Base-by-base conservation (phyloP, 495 filamentous ascomycete genomes). In the Aspergillus saccharolyticus region DNA sequence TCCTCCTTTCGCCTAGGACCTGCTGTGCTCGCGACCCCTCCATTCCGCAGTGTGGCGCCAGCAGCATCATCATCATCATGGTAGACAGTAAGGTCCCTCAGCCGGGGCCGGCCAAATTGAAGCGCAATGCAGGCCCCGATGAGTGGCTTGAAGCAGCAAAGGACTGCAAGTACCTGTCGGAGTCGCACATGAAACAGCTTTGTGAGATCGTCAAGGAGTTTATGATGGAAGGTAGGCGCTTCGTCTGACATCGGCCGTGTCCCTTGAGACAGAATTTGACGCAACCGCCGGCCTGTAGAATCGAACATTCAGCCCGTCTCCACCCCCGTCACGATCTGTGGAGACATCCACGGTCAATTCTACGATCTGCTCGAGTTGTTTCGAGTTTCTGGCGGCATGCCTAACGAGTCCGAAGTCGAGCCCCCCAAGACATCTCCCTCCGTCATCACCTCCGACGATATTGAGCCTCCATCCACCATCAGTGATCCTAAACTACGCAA, bases 151-250 rank as follows among this genome's bases (percentile, higher is more conserved):
- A 91, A 66, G 87, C 89, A 63, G 94, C 94, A 42, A 96, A 96
- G 71, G 88, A 92, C 67, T 97, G 95, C 80, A 91, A 96, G 68
- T 96, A 97, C 70, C 83, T 98, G 17, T 92, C 93, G 6, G 94
- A 98, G 74, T 74, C 84, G 43, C 90, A 91, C 64, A 98, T 98
- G 94, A 98, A 98, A 78, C 88, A 95, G 70, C 81, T 98, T 17
- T 98, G 94, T 74, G 94, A 98, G 78, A 95, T 96, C 58, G 93
- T 96, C 58, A 98, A 98, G 78, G 95, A 97, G 73, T 91, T 86
- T 58, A 79, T 97, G 64, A 97, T 98, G 93, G 95, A 98, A 80
- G 89, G 89, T 91, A 69, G 65, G 80, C 59, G n/a, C 45, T 14
- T 39, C 39, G 33, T 25, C 44, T 47, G 53, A 42, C 51, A 33